Evolutionary conservation across 2,329 filamentous ascomycete species (phyloP), one percentile per base, ranked within the genome.

Genomic region (Sphaceloma murrayae): DNA sequence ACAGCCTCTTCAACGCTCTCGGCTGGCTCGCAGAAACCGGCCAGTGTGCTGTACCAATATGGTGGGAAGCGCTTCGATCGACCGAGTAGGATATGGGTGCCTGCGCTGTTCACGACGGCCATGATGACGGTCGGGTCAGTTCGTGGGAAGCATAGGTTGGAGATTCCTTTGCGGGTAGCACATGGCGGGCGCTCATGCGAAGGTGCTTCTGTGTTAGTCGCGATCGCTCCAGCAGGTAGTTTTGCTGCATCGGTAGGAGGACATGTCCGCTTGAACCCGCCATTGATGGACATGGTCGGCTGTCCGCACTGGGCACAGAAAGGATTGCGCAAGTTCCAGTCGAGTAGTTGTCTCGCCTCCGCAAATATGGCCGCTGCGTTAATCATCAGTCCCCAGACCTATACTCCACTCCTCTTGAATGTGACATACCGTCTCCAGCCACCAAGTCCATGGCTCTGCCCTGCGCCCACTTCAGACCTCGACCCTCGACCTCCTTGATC

Each of bases 101-200:
- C 82, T 54, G 93, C 85, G 40, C 80, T 72, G 43, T 83, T 93
- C 22, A 96, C 76, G 8, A 95, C 81, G 1, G 88, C 89, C 66
- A 93, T 88, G 65, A 98, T 98, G 61, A 96, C 87, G 19, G 86
- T 94, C 1, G 88, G 87, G 56, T 95, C 88, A 2, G 89, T 95
- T 40, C 88, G 78, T 2, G 89, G 89, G 70, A 95, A 96, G 57
- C 75, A 82, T 43, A 95, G 72, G 64, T 98, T 98, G 22, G 87
- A 94, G 34, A 98, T 68, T 18, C 85, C 87, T 29, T 78, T 82
- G 44, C 91, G 77, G 1, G 88, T 93, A 5, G 77, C 79, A 63
- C 91, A 98, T 13, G 81, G 73, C 1, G 72, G 73, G 6, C 86
- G 78, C 17, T 51, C 62, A 18, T 24, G 19, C 34, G 22, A 22